Conservation (phyloP, 2,329 filamentous ascomycete species). For the Beauveria pseudobassiana region DNA sequence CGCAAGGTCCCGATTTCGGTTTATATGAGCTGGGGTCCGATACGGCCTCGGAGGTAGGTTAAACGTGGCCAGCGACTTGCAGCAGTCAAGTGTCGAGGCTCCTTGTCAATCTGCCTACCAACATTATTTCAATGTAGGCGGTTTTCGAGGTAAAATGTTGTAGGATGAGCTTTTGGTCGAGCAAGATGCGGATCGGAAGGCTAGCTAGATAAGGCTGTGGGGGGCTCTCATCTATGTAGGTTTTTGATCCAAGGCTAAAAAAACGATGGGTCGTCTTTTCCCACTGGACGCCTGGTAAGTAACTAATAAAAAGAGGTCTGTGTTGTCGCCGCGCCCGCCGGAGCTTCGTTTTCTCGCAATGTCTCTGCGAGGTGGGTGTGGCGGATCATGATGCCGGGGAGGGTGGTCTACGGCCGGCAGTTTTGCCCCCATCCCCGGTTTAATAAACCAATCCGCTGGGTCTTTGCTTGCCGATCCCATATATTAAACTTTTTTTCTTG, state of each 20-base stretch:
- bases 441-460: not conserved
- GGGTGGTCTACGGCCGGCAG: not conserved
- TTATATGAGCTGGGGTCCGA: too few species aligned
- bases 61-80: too few species aligned
- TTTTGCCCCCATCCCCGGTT: not conserved
- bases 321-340: not conserved
- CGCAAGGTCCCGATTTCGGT: too few species aligned
- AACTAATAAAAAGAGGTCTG: not conserved
- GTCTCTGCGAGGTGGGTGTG: not conserved
- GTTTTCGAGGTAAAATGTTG: too few species aligned
- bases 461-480: not conserved
- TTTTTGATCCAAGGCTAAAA: not conserved
- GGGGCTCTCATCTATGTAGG: not conserved
- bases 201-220: not conserved
- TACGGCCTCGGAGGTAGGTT: too few species aligned
- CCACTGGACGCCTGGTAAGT: too few species aligned
- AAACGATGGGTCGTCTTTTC: not conserved
- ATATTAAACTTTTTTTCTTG: not conserved
- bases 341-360: not conserved
- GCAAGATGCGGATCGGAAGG: not conserved
- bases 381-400: conserved; percentile 3
- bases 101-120: too few species aligned
- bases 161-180: not conserved
- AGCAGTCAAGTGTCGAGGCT: too few species aligned
- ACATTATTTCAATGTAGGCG: too few species aligned